Conservation (phyloP, 169 alveolate genomes). For the Cystoisospora suis region DNA sequence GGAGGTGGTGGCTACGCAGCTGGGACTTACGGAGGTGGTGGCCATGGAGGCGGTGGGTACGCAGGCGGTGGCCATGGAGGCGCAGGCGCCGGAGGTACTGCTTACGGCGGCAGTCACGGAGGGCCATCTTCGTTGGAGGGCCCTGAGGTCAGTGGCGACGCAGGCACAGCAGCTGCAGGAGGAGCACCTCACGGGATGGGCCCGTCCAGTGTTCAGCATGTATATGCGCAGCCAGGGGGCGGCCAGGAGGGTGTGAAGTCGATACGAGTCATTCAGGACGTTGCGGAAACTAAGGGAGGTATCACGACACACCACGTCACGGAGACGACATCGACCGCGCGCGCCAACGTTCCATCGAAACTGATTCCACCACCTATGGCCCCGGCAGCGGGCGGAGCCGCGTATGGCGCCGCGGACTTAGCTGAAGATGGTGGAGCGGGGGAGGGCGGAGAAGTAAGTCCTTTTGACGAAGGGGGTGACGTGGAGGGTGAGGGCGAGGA, state of each 20-base stretch:
- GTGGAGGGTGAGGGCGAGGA: not conserved
- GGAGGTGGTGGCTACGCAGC: too few species aligned
- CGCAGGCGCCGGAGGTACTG: too few species aligned
- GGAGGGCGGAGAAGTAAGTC: not conserved
- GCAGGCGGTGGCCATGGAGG: too few species aligned
- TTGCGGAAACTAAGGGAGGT: conserved; percentile 7
- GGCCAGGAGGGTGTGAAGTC: not conserved
- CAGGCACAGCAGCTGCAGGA: too few species aligned
- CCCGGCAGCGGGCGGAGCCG: not conserved
- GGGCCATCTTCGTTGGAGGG: too few species aligned
- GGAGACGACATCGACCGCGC: not conserved
- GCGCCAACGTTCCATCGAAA: not conserved
- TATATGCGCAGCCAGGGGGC: conserved; percentile 23
- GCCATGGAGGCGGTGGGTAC: too few species aligned
- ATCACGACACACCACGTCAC: conserved; percentile 22
- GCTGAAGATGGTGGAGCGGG: not conserved
- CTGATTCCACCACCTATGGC: not conserved
- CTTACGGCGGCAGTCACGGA: too few species aligned
- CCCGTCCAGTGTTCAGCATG: conserved; percentile 1
- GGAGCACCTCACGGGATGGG: too few species aligned
- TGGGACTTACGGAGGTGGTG: too few species aligned
- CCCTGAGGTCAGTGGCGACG: too few species aligned
- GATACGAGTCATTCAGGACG: not conserved
- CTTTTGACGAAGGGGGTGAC: conserved; percentile 6
- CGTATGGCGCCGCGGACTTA: too few species aligned